phyloP scores from a whole-genome alignment of 2,329 filamentous ascomycete genomes.

The Diaporthe helianthi region DNA sequence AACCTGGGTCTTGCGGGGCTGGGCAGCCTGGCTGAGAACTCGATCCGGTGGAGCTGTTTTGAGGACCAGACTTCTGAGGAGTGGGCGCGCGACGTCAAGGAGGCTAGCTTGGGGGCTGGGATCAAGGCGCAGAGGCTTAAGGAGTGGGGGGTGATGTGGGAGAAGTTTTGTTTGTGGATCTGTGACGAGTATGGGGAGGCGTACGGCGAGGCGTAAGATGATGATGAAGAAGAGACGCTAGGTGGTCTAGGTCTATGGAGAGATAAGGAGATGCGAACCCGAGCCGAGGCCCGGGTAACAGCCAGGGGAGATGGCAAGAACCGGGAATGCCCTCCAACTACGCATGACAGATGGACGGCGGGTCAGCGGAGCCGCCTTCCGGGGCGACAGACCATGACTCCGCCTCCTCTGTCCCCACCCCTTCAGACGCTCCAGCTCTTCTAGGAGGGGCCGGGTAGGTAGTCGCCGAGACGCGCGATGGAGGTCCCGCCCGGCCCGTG shows the following conservation, averaged over 20 bases:
- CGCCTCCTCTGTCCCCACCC: too few relatives aligned
- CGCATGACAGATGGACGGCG: background rate
- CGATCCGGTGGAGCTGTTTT: conserved; percentile 86
- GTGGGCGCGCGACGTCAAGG: conserved; percentile 76
- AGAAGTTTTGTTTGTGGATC: conserved; percentile 90
- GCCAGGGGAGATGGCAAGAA: too few relatives aligned
- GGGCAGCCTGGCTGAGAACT: conserved; percentile 89
- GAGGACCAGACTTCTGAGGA: conserved; percentile 76
- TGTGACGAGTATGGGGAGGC: conserved; percentile 77
- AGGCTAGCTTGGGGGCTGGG: conserved; percentile 75
- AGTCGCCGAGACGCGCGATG: background rate
- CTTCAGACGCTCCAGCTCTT: background rate
- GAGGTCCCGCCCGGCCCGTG: too few relatives aligned
- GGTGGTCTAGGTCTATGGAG: background rate
- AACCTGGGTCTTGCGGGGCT: conserved; percentile 88
- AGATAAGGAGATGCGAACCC: background rate
- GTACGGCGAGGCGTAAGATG: conserved; percentile 53
- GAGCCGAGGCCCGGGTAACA: background rate
- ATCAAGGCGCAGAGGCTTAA: conserved; percentile 75
- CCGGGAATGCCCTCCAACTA: too few relatives aligned
- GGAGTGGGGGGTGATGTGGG: conserved; percentile 84
- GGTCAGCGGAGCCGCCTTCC: background rate
- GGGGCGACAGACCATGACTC: too few relatives aligned
- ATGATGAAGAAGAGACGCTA: background rate
- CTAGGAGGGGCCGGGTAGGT: background rate